Evolutionary conservation across 2,329 filamentous ascomycete species (phyloP).

Genomic region (Botrytis galanthina): DNA sequence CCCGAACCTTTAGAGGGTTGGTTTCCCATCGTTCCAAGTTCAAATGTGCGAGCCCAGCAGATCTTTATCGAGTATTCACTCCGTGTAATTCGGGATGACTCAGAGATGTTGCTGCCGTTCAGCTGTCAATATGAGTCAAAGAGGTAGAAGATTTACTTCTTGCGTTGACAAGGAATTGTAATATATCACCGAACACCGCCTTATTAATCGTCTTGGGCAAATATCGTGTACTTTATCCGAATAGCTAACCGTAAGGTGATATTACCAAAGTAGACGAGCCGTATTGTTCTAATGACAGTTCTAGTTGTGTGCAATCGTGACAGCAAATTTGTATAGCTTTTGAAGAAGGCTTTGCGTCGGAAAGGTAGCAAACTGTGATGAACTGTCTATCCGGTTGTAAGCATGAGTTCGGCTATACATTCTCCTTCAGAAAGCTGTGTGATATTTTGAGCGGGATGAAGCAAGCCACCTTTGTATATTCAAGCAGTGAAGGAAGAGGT

Average conservation of each 20-base stretch:
- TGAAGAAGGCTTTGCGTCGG: neutral
- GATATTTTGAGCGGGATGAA: neutral
- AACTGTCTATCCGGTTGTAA: neutral
- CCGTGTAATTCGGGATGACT: neutral
- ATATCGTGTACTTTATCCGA: neutral
- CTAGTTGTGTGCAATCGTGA: neutral
- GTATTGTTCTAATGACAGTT: neutral
- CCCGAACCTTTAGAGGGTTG: slow-evolving; percentile 55
- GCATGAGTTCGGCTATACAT: neutral
- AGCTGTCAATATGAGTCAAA: neutral
- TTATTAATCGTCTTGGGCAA: neutral
- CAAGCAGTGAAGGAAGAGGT: neutral
- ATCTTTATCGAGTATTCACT: neutral
- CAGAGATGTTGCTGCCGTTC: neutral
- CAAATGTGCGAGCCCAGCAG: neutral
- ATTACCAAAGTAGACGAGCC: neutral
- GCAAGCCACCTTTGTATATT: neutral
- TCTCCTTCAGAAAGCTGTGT: neutral
- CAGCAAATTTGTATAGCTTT: neutral
- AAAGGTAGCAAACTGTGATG: neutral
- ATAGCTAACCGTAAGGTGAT: neutral
- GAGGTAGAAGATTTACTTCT: neutral
- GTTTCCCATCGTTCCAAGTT: slow-evolving; percentile 62
- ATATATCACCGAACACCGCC: neutral
- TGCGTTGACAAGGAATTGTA: neutral